Base-by-base conservation (phyloP, 1,284 basidiomycete species). In the Volvariella volvacea region DNA sequence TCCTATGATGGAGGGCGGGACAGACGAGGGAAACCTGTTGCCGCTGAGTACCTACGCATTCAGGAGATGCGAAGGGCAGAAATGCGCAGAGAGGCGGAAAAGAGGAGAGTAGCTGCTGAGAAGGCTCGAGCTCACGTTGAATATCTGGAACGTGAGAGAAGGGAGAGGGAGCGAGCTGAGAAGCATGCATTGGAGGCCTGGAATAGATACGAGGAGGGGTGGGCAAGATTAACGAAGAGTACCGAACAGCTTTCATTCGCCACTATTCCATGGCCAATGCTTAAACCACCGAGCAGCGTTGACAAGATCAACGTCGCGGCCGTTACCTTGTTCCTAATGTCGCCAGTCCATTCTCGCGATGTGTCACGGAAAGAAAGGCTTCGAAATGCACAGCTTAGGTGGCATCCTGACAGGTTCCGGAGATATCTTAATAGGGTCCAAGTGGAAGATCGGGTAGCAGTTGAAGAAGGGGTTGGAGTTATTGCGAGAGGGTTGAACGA, bases 401-500 rank as follows among this genome's bases (percentile, higher is more conserved):
- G 85, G 84, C 85, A 88, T 57, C 86, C 86, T 2, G 86, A 88
- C 59, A 67, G 83, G 38, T 88, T 88, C 63, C 64, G 70, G 46
- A 63, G 80, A 33, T 50, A 82, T 36, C 57, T 82, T 42, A 57
- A 52, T n/a, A 68, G 73, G 52, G 74, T 86, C 1, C 54, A 53
- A 4, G 76, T 76, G 34, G 60, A 61, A 33, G 87, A 91, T 40
- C 76, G 59, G 54, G 66, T 52, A 16, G 56, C 51, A 21, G 80
- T 90, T 2, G 77, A 83, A 52, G 76, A 80, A 48, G 83, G 74
- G 0, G 82, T 81, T 3, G 86, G 84, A 6, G 65, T 75, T 30
- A 72, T 89, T n/a, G 78, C 77, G 2, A 68, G 84, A 48, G 78
- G 74, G 53, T 58, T 90, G 52, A 89, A 88, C 61, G 79, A 83